Conservation (phyloP, 768 basidiomycete species). For the Amanita subjunquillea region DNA sequence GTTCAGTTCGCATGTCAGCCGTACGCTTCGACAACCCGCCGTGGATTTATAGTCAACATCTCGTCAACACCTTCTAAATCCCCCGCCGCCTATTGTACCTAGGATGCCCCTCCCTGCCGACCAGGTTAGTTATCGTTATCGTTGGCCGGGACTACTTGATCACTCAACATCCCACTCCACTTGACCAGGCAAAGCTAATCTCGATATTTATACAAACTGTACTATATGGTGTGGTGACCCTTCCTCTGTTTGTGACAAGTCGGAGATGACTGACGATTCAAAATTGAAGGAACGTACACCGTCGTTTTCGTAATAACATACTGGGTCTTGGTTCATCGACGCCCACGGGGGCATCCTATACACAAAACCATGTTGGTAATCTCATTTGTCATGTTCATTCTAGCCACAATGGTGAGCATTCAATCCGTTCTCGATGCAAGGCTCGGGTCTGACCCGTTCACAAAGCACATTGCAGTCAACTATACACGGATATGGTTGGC, state of each 20-base stretch:
- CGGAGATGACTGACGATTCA: not conserved
- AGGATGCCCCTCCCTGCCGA: slow-evolving; percentile 9
- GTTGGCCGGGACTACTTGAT: not conserved
- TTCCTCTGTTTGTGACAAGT: not conserved
- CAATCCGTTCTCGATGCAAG: not conserved
- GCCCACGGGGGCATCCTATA: slow-evolving; percentile 15
- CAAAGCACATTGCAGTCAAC: slow-evolving; percentile 26
- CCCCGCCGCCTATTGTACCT: not conserved
- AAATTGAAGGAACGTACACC: slow-evolving; percentile 15
- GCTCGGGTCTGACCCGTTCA: too few species aligned
- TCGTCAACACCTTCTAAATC: not conserved
- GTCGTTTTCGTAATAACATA: slow-evolving; percentile 20
- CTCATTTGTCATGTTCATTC: slow-evolving; percentile 20
- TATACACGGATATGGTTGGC: slow-evolving; percentile 23
- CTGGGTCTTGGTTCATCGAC: slow-evolving; percentile 18
- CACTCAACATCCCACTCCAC: not conserved
- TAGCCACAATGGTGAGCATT: slow-evolving; percentile 20
- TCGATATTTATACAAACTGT: slow-evolving; percentile 18
- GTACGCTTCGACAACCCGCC: not conserved
- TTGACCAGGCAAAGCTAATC: slow-evolving; percentile 13
- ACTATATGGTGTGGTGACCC: slow-evolving; percentile 13
- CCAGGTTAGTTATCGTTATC: slow-evolving; percentile 6
- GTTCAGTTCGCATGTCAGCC: not conserved
- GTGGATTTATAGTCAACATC: not conserved
- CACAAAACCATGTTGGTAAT: slow-evolving; percentile 21